A percentile compares a stretch with the other conserved stretches of the same genome.
Evolutionary conservation across 2,329 filamentous ascomycete genomes (phyloP).

Genomic region (Atkinsonella texensis): DNA sequence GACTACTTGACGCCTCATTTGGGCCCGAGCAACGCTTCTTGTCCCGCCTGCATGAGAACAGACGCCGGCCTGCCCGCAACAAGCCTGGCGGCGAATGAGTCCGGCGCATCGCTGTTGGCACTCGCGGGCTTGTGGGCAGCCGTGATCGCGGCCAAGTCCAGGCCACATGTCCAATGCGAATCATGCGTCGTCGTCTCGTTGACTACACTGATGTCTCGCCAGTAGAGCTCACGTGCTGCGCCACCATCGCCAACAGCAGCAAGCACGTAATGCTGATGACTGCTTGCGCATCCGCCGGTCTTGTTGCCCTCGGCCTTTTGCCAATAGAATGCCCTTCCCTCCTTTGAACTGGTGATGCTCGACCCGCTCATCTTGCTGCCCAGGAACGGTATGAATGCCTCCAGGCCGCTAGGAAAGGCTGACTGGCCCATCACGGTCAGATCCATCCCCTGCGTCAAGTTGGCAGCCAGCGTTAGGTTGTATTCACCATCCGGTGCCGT

Average conservation of each 20-base stretch:
- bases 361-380: constrained; percentile 12
- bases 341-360: constrained; percentile 37
- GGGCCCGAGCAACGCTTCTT: too few relatives aligned
- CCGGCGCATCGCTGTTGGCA: background rate
- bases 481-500: constrained; percentile 2
- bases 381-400: constrained; percentile 34
- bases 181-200: constrained; percentile 42
- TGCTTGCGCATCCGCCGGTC: constrained; percentile 41
- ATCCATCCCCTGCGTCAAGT: constrained; percentile 28
- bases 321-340: constrained; percentile 46
- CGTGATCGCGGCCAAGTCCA: background rate
- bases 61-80: too few relatives aligned
- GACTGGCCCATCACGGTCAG: constrained; percentile 25
- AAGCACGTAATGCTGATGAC: constrained; percentile 41
- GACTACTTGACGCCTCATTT: too few relatives aligned
- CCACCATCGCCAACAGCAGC: background rate
- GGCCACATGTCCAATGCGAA: constrained; percentile 18
- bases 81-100: background rate
- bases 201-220: constrained; percentile 39
- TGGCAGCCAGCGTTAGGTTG: constrained; percentile 17
- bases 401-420: constrained; percentile 46
- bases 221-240: constrained; percentile 35
- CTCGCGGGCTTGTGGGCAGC: background rate
- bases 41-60: too few relatives aligned
- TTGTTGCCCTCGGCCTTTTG: constrained; percentile 30